Conservation (phyloP, 768 basidiomycete species). For the Nidularia sp. region DNA sequence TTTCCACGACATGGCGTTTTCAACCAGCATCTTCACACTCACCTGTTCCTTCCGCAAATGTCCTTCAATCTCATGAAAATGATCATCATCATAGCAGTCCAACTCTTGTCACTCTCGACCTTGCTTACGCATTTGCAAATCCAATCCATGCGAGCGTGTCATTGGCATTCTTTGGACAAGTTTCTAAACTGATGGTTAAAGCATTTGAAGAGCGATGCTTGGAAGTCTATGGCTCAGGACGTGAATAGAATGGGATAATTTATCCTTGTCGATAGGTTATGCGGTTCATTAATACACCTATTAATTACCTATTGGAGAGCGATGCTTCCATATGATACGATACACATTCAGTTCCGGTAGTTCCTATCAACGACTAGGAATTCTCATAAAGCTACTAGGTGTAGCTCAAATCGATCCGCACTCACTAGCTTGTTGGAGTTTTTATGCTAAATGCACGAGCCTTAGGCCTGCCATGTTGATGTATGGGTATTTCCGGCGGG, state of each 20-base stretch:
- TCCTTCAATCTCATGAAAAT: not conserved
- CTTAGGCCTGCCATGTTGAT: too few relatives aligned
- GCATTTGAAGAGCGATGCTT: conserved; percentile 88
- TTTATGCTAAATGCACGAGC: too few relatives aligned
- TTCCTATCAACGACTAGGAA: too few relatives aligned
- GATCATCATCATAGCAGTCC: conserved; percentile 26
- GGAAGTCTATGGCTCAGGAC: conserved; percentile 59
- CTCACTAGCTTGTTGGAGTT: too few relatives aligned
- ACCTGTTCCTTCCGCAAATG: conserved; percentile 23
- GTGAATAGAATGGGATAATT: conserved; percentile 6
- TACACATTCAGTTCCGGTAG: too few relatives aligned
- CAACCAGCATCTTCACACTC: conserved; percentile 47
- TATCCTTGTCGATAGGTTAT: too few relatives aligned
- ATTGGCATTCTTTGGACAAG: conserved; percentile 79
- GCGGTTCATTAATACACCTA: too few relatives aligned
- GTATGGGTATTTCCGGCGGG: too few relatives aligned
- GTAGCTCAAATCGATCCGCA: too few relatives aligned
- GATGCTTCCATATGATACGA: too few relatives aligned
- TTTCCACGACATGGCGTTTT: conserved; percentile 74
- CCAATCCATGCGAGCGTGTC: conserved; percentile 85
- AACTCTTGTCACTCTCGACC: conserved; percentile 83
- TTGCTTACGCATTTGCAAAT: conserved; percentile 83
- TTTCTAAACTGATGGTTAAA: conserved; percentile 84
- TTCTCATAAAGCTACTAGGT: too few relatives aligned
- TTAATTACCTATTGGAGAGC: too few relatives aligned